Evolutionary conservation across 768 basidiomycete species (phyloP).

Genomic region (Suillus subalutaceus): DNA sequence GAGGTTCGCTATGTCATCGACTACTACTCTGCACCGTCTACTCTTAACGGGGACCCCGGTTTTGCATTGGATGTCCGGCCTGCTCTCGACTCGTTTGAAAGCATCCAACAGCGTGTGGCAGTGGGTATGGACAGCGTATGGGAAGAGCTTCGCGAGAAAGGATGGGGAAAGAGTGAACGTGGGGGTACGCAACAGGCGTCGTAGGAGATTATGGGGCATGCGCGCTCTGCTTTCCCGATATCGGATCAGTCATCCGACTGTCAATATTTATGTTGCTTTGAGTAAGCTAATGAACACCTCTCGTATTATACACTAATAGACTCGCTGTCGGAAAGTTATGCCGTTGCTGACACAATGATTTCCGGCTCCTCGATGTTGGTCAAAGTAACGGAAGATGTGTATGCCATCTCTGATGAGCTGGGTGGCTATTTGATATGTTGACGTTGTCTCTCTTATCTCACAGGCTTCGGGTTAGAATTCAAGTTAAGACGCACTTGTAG

Average conservation of each 20-base stretch:
- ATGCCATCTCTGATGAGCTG: background rate
- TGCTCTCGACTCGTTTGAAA: conserved; percentile 83
- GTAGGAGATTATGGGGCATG: background rate
- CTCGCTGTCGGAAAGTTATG: background rate
- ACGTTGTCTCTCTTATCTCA: background rate
- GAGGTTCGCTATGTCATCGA: conserved; percentile 97
- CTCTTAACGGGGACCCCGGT: conserved; percentile 89
- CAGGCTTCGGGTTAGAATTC: background rate
- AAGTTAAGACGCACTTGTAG: background rate
- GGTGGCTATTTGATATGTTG: background rate
- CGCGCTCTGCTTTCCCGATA: background rate
- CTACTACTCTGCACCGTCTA: conserved; percentile 93
- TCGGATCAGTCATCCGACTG: background rate
- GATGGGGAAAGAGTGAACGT: conserved; percentile 23
- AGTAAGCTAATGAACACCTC: conserved; percentile 2
- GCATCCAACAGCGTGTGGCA: conserved; percentile 71
- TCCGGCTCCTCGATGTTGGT: background rate
- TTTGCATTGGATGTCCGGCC: conserved; percentile 96
- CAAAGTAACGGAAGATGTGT: background rate
- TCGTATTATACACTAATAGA: background rate
- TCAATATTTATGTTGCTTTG: background rate
- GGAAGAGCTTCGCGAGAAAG: conserved; percentile 40
- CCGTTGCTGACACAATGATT: background rate
- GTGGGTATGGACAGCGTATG: conserved; percentile 73
- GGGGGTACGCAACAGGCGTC: background rate